Percentiles rank a stretch among this genome's conserved stretches.
Evolutionary conservation across 2,329 filamentous ascomycete species (phyloP).

Genomic region (Paecilomyces variotii): DNA sequence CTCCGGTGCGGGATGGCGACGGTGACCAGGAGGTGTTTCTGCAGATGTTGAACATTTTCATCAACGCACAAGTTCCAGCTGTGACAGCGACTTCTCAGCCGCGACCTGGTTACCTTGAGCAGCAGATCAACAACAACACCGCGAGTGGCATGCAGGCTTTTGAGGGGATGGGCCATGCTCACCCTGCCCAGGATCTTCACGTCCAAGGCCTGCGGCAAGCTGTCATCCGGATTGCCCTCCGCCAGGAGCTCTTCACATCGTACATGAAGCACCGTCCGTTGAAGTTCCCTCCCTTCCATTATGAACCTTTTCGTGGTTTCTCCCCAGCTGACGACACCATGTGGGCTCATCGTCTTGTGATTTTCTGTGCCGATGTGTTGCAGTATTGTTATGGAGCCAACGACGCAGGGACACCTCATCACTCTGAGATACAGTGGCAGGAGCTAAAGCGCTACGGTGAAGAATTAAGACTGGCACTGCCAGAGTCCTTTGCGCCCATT

Average conservation of each 20-base stretch:
- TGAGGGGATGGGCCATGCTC: neutral
- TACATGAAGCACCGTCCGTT: constrained; percentile 34
- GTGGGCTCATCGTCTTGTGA: constrained; percentile 14
- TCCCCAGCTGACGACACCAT: constrained; percentile 24
- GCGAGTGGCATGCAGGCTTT: neutral
- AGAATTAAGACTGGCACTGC: constrained; percentile 41
- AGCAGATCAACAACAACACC: neutral
- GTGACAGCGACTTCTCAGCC: constrained; percentile 1
- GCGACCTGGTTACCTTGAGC: neutral
- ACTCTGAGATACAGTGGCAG: constrained; percentile 6
- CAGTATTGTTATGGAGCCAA: constrained; percentile 1
- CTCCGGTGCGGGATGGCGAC: constrained; percentile 12
- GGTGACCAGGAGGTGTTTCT: constrained; percentile 15
- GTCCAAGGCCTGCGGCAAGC: constrained; percentile 32
- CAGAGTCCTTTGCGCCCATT: constrained; percentile 48
- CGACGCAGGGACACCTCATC: neutral
- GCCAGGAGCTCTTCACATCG: constrained; percentile 44
- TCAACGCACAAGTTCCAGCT: constrained; percentile 12
- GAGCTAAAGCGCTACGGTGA: constrained; percentile 38
- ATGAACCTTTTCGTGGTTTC: constrained; percentile 26
- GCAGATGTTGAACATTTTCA: constrained; percentile 13
- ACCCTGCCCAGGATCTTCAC: neutral
- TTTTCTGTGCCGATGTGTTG: neutral
- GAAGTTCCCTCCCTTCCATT: constrained; percentile 30
- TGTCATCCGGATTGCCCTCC: constrained; percentile 41